These are phyloP conservation scores for Populus nigra DNA, from an alignment of 345 rosid species.

Conservation along the genomic window DNA sequence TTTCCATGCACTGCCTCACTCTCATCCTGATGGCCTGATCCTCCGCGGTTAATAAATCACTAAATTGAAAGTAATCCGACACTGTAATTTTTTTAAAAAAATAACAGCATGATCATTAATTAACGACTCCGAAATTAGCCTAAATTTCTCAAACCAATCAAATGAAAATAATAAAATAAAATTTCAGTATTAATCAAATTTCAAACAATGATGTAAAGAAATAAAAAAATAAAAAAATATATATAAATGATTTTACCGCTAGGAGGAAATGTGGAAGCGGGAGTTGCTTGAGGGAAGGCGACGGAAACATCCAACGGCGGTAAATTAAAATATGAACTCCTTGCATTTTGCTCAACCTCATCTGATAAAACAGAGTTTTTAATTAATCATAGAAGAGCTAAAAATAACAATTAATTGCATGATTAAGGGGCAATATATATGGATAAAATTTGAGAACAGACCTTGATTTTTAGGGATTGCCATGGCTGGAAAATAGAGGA, in stretches of 20 bases:
- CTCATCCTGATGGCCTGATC: constrained; percentile 58
- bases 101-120: neutral
- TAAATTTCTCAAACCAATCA: neutral
- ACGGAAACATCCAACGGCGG: constrained; percentile 70
- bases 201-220: too few species aligned
- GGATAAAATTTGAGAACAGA: neutral
- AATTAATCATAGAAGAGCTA: neutral
- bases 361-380: constrained; percentile 22
- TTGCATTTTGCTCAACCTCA: constrained; percentile 25
- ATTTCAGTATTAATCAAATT: neutral
- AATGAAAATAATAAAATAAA: neutral
- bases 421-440: too few species aligned
- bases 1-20: constrained; percentile 89
- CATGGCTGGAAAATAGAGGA: neutral
- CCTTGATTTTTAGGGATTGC: neutral
- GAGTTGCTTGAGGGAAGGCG: constrained; percentile 97
- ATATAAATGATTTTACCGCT: constrained; percentile 42
- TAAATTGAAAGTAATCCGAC: constrained; percentile 74
- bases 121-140: neutral
- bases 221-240: too few species aligned
- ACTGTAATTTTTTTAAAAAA: constrained; percentile 38
- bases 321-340: constrained; percentile 54
- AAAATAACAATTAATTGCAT: too few species aligned
- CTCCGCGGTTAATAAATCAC: constrained; percentile 76
- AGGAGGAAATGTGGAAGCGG: constrained; percentile 84